A percentile compares a stretch with the other conserved stretches of the same genome.
Conservation (phyloP, 768 basidiomycete genomes). For the Collybia mongolica region DNA sequence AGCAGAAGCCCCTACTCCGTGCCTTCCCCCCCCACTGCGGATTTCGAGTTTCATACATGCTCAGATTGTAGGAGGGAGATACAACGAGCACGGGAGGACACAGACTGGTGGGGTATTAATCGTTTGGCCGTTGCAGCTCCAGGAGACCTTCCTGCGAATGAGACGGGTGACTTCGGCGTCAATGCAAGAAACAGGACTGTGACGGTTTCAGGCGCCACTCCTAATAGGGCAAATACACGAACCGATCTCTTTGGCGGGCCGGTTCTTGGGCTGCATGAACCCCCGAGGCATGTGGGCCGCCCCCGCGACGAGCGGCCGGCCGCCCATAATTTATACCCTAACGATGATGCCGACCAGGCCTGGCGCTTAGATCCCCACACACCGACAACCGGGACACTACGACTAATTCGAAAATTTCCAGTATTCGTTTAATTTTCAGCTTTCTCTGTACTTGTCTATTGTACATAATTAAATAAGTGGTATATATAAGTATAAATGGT, state of each 20-base stretch:
- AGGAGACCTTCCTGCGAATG: too few species aligned
- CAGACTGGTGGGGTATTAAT: too few species aligned
- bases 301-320: background rate
- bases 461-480: too few species aligned
- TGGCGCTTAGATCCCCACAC: constrained; percentile 18
- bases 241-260: constrained; percentile 5
- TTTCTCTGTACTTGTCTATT: too few species aligned
- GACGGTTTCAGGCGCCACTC: constrained; percentile 29
- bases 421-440: too few species aligned
- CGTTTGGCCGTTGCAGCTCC: too few species aligned
- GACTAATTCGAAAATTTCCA: background rate
- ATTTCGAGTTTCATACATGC: background rate
- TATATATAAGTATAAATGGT: too few species aligned
- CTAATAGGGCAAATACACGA: constrained; percentile 26
- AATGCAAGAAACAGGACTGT: constrained; percentile 19
- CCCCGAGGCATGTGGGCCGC: too few species aligned
- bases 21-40: background rate
- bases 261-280: too few species aligned
- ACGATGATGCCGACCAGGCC: background rate
- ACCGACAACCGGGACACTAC: constrained; percentile 18
- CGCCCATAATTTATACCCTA: background rate
- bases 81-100: too few species aligned
- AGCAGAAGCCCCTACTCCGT: background rate
- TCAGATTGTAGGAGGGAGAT: constrained; percentile 24
- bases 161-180: background rate